Base-by-base conservation (phyloP, 1,284 basidiomycete species). In the Erythrobasidium hasegawianum region DNA sequence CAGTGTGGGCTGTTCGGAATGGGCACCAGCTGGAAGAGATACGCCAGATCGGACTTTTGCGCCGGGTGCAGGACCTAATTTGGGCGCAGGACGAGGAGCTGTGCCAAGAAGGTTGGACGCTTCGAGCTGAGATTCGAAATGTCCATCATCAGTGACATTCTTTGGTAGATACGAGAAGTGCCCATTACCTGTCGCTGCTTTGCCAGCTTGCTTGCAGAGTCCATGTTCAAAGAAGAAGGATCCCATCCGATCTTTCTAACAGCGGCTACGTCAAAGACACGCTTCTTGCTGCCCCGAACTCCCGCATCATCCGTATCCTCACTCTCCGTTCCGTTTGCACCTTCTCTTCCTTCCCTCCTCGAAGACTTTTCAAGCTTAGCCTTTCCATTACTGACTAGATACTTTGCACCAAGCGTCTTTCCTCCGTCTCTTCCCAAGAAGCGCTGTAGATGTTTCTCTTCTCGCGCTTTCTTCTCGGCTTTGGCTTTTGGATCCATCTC, bases 181-280 rank as follows among this genome's bases (percentile, higher is more conserved):
- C n/a, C n/a, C n/a, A n/a, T n/a, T 41, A 67, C 57, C 45, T 59
- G 45, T 29, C 52, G 4, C 56, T 45, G 43, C 41, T 61, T 60
- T 24, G 45, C 26, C 14, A 22, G 26, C 22, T 57, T 59, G 18
- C 47, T 29, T 40, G 50, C 65, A 4, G 26, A 27, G 29, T 52
- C 8, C 11, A 45, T 54, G 1, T 49, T 50, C 26, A 59, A 18
- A 2, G 26, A n/a, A 38, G 65, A 41, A n/a, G 67, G 67, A 43
- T 68, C 61, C 45, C 26, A 68, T 0, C 67, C 67, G 41, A 68
- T 68, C 39, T 47, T 57, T n/a, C 67, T 27, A 20, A 68, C n/a
- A 4, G 55, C 43, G 0, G 33, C 29, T 9, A 57, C 61, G 27
- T 57, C 41, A 26, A 68, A 68, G 4, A 64, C 49, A 39, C 56